Evolutionary conservation across 2,329 filamentous ascomycete genomes (phyloP).

Genomic region (Nemania serpens): DNA sequence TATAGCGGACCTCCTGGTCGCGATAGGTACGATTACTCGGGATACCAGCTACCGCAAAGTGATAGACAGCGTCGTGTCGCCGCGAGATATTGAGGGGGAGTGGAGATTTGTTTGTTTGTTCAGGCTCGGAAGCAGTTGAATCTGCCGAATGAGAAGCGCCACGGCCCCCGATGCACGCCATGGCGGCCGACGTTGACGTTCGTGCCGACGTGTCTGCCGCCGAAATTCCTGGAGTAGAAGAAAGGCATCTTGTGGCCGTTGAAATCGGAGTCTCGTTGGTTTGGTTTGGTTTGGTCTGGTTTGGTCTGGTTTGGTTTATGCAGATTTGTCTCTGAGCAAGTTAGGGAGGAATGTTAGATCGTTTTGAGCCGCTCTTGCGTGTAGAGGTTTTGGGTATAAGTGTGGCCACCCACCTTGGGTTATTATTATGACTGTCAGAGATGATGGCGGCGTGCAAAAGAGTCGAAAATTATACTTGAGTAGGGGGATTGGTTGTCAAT

Average conservation of each 20-base stretch:
- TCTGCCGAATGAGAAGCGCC: conserved; percentile 54
- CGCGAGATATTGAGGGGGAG: neutral
- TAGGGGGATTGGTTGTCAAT: too few species aligned
- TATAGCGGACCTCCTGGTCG: too few species aligned
- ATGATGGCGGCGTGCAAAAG: neutral
- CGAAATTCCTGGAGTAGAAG: conserved; percentile 53
- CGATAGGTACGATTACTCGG: too few species aligned
- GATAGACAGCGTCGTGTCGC: too few species aligned
- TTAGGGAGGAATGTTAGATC: neutral
- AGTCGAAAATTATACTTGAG: too few species aligned
- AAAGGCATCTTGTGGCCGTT: conserved; percentile 48
- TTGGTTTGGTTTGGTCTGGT: too few species aligned
- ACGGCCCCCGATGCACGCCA: conserved; percentile 55
- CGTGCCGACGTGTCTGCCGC: conserved; percentile 56
- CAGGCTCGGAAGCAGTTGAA: conserved; percentile 56
- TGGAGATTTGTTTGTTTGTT: neutral
- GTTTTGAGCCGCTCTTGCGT: neutral
- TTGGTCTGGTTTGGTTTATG: too few species aligned
- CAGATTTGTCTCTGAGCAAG: neutral
- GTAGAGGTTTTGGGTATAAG: neutral
- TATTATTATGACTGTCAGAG: neutral
- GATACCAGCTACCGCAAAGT: too few species aligned
- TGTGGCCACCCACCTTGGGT: neutral
- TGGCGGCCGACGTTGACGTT: conserved; percentile 52
- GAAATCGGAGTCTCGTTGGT: neutral